Evolutionary conservation across 108 stramenopile genomes (phyloP), one percentile per base, ranked within the genome.

Genomic region (Discostella stelligeroides): DNA sequence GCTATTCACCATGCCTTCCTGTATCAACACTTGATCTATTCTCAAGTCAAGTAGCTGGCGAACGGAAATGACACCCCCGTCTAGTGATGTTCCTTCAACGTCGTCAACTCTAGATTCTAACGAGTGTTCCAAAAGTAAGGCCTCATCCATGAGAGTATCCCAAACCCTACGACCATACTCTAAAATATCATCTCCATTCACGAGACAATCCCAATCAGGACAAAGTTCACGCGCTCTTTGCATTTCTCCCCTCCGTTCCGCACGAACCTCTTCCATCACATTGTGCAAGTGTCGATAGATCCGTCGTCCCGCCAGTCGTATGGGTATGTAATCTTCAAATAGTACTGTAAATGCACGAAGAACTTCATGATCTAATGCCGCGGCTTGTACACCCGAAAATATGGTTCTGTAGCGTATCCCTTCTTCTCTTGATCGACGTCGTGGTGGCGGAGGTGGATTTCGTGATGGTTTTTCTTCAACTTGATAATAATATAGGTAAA

Each of bases 331-430:
- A 65, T 94, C 92, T 66, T 94, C 87, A 77, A 87, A 94, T 24
- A 94, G 56, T 4, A 94, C 80, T 42, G 87, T 79, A 75, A 94
- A 94, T 2, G 92, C 85, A 41, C 85, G 81, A 29, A 86, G 77
- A 14, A 94, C 88, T 8, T 74, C 73, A 0, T 82, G 85, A 69
- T 88, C 88, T 45, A 75, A 41, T 27, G 88, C 80, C 28, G 85
- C 87, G 4, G 86, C 83, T 38, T 70, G 68, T 12, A 91, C 84
- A 30, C 92, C 92, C 47, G 85, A 79, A 63, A 66, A 86, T 12
- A 94, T 60, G 7, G 71, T 66, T 30, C 92, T 37, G 27, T 83
- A 76, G 2, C 87, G 78, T 37, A 79, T 72, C 4, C 71, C 78
- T 15, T 42, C 61, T 48, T 72, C 78, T 55, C 66, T 72, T 17